Base-by-base conservation (phyloP, 208 protist genomes). In the Wallacemonas sp. region DNA sequence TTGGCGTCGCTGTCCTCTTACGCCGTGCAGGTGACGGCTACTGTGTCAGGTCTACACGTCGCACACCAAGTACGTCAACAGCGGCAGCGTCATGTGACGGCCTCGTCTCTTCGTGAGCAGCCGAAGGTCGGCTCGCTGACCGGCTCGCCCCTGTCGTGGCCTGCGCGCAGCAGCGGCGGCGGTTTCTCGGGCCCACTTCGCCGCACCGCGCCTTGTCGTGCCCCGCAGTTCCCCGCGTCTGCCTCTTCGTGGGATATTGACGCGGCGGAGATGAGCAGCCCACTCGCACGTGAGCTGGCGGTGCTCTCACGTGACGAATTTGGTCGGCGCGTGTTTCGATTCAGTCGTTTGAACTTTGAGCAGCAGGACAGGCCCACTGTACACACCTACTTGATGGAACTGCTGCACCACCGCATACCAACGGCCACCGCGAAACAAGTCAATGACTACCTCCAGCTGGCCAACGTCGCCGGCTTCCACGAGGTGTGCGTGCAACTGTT, bases 321-420 rank as follows among this genome's bases (percentile, higher is more conserved):
- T 33, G 45, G 62, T 9, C 79, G 74, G 33, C 80, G 81, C 17
- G 29, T 93, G 9, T 71, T 89, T 55, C 74, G 76, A 4, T 93
- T 90, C 64, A 93, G 87, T 45, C 77, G 81, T 26, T 66, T 68
- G 6, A 83, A 86, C 59, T 88, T 90, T 71, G 75, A 73, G 26
- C 46, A 33, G 0, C 63, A 45, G 3, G 74, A 87, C 32, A 68
- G 68, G 3, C 63, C 61, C 2, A 50, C 71, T 26, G 75, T 87
- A 12, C 78, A 81, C 60, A 82, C 78, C 2, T 71, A 86, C 41
- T 66, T 93, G 8, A 45, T 50, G 29, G 81, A 90, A 55, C 57
- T 86, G 27, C 62, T 87, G 38, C 63, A 53, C 39, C 53, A 76
- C 22, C 80, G 81, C 29, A 37, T 88, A 45, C 36, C 58, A 15